Evolutionary conservation across 805 yeast species (phyloP), one percentile per base, ranked within the genome.

Genomic region (Millerozyma miso): DNA sequence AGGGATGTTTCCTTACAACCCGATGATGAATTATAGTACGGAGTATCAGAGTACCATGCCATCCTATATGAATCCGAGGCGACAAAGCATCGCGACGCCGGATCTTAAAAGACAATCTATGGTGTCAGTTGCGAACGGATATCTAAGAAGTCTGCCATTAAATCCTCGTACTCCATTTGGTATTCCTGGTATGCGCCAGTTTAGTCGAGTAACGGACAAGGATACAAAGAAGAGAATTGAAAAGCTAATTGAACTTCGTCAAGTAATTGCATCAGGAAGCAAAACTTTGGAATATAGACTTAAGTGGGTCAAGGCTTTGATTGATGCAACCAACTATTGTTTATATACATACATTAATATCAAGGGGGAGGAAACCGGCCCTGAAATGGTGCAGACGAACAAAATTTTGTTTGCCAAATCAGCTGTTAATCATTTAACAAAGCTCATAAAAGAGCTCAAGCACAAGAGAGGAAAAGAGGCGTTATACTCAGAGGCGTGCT

Each of bases 291-390:
- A 69, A 45, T 70, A 56, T 50, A 51, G 76, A 31, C 55, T 70
- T 39, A 58, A 64, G 45, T 71, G 76, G 76, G 62, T 66, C 39
- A 65, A 67, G 44, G 67, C 64, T 71, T 56, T 71, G 49, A 59
- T 71, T 16, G 48, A 52, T 14, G 73, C 75, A 12, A 61, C 66
- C 23, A 69, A 68, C 47, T 62, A 53, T 50, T 59, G 62, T 49
- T 55, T 71, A 15, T 69, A 63, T 47, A 57, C 67, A n/a, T 69
- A 64, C 46, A 60, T 71, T 41, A 69, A 67, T 51, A 67, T 71
- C 44, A 66, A 65, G 51, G 76, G 76, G 16, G 72, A 67, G 41
- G 53, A 56, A 14, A 56, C 68, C 10, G 39, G 51, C 2, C 50
- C 60, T 1, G 71, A 63, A 15, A 63, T 61, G 36, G 56, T 56